phyloP scores from a whole-genome alignment of 257 asterid species.

The Agastache rugosa region DNA sequence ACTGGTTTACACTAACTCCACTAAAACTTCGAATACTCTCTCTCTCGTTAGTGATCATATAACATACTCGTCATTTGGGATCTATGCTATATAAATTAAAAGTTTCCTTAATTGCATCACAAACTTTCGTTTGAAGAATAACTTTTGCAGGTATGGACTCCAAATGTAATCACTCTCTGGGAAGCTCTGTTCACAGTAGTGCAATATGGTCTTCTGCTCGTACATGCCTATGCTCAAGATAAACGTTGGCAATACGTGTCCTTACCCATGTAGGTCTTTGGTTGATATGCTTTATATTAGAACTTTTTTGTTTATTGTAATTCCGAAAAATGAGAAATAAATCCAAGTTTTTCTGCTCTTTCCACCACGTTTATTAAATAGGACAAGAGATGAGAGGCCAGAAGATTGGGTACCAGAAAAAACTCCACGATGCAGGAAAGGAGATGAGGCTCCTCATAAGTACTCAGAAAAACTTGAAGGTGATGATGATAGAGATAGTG shows the following conservation, averaged over 20 bases:
- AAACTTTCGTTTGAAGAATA: background rate
- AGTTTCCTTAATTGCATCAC: background rate
- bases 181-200: conserved; percentile 84
- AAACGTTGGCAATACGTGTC: conserved; percentile 94
- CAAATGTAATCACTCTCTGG: conserved; percentile 79
- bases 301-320: background rate
- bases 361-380: conserved; percentile 39
- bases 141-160: conserved; percentile 80
- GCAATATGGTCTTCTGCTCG: conserved; percentile 80
- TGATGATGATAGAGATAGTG: conserved; percentile 45
- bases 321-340: conserved; percentile 6
- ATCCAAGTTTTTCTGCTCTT: conserved; percentile 10
- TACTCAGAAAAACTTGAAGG: conserved; percentile 44
- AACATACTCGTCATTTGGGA: background rate
- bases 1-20: conserved; percentile 3
- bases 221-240: conserved; percentile 97
- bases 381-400: conserved; percentile 82
- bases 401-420: conserved; percentile 94
- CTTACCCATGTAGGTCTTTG: conserved; percentile 78
- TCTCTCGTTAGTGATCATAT: conserved; percentile 4
- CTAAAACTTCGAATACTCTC: background rate
- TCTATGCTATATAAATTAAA: background rate
- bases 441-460: conserved; percentile 36
- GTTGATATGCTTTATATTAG: conserved; percentile 28
- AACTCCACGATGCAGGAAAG: conserved; percentile 40